phyloP scores from a whole-genome alignment of 2,329 filamentous ascomycete species.

The Paecilomyces dactylethromorphus region DNA sequence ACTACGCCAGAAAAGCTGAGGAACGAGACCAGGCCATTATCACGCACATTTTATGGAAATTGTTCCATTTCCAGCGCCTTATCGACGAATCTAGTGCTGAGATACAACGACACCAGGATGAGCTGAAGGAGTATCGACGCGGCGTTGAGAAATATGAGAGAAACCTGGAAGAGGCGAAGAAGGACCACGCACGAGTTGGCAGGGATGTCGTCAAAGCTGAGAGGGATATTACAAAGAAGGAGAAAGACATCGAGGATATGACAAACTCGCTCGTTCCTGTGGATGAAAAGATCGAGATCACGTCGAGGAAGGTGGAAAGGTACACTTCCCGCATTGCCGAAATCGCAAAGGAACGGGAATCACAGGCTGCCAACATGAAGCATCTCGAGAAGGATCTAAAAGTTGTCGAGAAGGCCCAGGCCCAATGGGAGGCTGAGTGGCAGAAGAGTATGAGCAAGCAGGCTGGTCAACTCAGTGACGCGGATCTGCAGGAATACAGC shows the following conservation, averaged over 20 bases:
- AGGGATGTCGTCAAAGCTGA: constrained; percentile 77
- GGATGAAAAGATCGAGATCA: constrained; percentile 83
- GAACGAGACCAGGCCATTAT: constrained; percentile 88
- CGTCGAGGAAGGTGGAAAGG: constrained; percentile 61
- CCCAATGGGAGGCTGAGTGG: constrained; percentile 83
- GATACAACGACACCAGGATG: constrained; percentile 90
- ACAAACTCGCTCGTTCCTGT: constrained; percentile 82
- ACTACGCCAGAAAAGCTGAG: constrained; percentile 82
- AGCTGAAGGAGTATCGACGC: constrained; percentile 85
- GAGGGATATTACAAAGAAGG: constrained; percentile 74
- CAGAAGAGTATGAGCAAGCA: constrained; percentile 77
- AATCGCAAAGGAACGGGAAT: constrained; percentile 69
- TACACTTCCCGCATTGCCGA: constrained; percentile 62
- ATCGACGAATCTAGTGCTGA: constrained; percentile 88
- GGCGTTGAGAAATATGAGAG: constrained; percentile 80
- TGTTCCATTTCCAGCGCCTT: constrained; percentile 87
- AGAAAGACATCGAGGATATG: constrained; percentile 79
- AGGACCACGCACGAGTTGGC: constrained; percentile 70
- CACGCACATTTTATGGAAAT: constrained; percentile 90
- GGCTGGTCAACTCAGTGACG: constrained; percentile 76
- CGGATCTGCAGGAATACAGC: constrained; percentile 86
- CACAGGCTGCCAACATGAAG: constrained; percentile 61
- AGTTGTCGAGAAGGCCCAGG: constrained; percentile 81
- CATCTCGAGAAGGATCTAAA: constrained; percentile 74
- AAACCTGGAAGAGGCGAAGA: constrained; percentile 71